These are phyloP conservation scores for Penicillium lagena DNA, from an alignment of 495 filamentous ascomycete species.

Conservation along the genomic window DNA sequence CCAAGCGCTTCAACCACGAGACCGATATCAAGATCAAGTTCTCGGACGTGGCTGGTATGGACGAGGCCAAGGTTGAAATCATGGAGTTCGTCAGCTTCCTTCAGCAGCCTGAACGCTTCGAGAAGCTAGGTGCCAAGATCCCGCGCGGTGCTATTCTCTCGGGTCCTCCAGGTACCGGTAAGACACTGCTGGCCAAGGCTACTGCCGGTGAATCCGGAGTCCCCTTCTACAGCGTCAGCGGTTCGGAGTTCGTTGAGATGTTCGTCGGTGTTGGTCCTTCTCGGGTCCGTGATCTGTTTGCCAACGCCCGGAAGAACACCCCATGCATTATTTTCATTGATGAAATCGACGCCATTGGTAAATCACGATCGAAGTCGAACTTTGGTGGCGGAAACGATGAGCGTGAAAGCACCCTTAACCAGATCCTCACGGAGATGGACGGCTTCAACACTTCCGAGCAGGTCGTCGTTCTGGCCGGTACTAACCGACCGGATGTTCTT, in stretches of 20 bases:
- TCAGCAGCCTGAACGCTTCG: conserved; percentile 80
- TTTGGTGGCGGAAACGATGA: conserved; percentile 92
- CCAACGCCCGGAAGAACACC: conserved; percentile 88
- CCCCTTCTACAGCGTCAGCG: conserved; percentile 96
- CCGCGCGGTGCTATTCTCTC: conserved; percentile 94
- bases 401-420: conserved; percentile 92
- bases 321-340: conserved; percentile 99
- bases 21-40: conserved; percentile 94
- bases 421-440: conserved; percentile 99
- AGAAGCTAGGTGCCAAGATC: conserved; percentile 94
- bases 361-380: conserved; percentile 69
- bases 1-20: conserved; percentile 96
- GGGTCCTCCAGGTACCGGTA: conserved; percentile 95
- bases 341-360: conserved; percentile 97
- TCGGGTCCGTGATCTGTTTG: conserved; percentile 89
- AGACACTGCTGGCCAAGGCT: conserved; percentile 93
- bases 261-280: conserved; percentile 98
- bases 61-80: conserved; percentile 96
- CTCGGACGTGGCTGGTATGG: conserved; percentile 95
- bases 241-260: conserved; percentile 99
- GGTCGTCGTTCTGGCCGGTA: conserved; percentile 96
- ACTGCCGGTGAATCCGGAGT: conserved; percentile 97
- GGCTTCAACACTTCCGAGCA: conserved; percentile 98
- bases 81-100: conserved; percentile 99
- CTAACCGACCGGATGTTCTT: conserved; percentile 88